Evolutionary conservation across 1,284 basidiomycete genomes (phyloP).

Genomic region (Austroboletus novae-zelandiae): DNA sequence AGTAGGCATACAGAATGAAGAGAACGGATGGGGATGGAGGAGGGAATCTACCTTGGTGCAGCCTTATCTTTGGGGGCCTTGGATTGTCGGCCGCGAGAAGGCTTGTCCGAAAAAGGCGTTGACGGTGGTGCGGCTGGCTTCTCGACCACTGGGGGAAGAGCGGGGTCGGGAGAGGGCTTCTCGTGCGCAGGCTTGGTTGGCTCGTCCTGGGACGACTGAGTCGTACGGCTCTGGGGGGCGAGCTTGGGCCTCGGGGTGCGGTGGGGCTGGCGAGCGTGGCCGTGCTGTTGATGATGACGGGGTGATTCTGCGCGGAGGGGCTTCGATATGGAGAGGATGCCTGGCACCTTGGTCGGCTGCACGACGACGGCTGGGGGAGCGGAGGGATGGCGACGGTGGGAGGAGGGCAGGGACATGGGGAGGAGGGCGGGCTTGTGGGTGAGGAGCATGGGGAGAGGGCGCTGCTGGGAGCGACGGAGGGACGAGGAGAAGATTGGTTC

Average conservation of each 20-base stretch:
- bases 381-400: slow-evolving; percentile 63
- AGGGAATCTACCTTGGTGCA: slow-evolving; percentile 26
- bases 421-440: slow-evolving; percentile 53
- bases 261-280: slow-evolving; percentile 34
- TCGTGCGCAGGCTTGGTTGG: slow-evolving; percentile 15
- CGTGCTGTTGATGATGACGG: slow-evolving; percentile 33
- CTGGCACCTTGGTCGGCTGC: slow-evolving; percentile 67
- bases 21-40: background rate
- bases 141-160: slow-evolving; percentile 13
- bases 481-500: slow-evolving; percentile 2
- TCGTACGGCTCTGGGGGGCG: slow-evolving; percentile 17
- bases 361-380: slow-evolving; percentile 64
- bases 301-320: slow-evolving; percentile 39
- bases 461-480: slow-evolving; percentile 26
- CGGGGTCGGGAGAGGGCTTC: slow-evolving; percentile 13
- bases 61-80: slow-evolving; percentile 33
- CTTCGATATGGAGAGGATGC: slow-evolving; percentile 67
- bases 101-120: slow-evolving; percentile 21
- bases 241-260: slow-evolving; percentile 37
- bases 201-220: slow-evolving; percentile 24
- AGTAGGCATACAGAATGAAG: slow-evolving; percentile 3
- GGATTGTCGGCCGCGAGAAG: slow-evolving; percentile 27
- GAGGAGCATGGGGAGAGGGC: slow-evolving; percentile 51
- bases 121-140: slow-evolving; percentile 25
- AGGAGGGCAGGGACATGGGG: slow-evolving; percentile 33